phyloP scores from a whole-genome alignment of 257 asterid species.

The Nicotiana otophora region DNA sequence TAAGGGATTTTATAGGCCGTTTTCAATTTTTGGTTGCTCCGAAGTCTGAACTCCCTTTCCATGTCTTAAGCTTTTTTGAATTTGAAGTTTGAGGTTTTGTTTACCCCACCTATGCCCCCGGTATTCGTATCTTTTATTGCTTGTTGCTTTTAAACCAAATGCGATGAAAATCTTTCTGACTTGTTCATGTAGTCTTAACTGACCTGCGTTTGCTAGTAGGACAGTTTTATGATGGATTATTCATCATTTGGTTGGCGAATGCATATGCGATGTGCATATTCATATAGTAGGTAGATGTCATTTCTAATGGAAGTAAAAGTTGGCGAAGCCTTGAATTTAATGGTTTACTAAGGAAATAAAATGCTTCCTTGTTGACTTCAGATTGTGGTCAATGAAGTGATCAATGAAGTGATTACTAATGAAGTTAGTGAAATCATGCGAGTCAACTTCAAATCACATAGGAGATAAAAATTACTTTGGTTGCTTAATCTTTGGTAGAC shows the following conservation, averaged over 20 bases:
- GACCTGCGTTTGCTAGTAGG: background rate
- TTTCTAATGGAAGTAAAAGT: background rate
- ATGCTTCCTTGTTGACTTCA: background rate
- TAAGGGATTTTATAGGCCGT: background rate
- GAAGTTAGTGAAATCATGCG: too few species aligned
- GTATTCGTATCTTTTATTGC: background rate
- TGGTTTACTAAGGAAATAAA: background rate
- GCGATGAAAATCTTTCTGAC: background rate
- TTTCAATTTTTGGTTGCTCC: background rate
- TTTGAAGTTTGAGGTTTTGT: background rate
- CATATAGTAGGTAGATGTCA: background rate
- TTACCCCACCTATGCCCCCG: background rate
- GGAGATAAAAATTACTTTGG: too few species aligned
- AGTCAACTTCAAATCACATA: too few species aligned
- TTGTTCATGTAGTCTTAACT: background rate
- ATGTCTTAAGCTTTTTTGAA: background rate
- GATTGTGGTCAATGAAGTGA: background rate
- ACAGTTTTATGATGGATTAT: background rate
- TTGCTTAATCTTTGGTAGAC: too few species aligned
- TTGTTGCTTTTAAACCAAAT: background rate
- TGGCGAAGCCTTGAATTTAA: background rate
- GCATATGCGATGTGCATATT: background rate
- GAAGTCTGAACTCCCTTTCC: background rate
- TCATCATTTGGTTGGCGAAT: background rate
- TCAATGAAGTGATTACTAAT: too few species aligned